These are phyloP conservation scores for Leccinum fallax DNA, from an alignment of 1,284 basidiomycete genomes.

Conservation along the genomic window DNA sequence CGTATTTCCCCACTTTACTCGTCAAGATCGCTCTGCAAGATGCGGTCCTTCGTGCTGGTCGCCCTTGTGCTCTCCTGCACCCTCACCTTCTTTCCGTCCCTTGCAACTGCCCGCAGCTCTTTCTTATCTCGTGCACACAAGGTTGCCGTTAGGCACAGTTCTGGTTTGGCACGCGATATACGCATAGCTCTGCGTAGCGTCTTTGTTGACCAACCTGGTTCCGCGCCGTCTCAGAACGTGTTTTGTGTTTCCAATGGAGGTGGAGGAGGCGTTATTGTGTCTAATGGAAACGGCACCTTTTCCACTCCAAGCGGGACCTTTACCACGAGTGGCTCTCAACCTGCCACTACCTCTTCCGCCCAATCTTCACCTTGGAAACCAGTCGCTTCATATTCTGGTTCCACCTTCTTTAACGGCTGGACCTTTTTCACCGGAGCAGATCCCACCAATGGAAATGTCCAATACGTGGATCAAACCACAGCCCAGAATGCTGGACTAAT, in stretches of 20 bases:
- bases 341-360: constrained; percentile 23
- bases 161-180: constrained; percentile 65
- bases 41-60: constrained; percentile 40
- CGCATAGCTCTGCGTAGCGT: constrained; percentile 61
- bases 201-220: constrained; percentile 39
- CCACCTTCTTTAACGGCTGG: constrained; percentile 81
- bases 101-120: constrained; percentile 21
- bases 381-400: constrained; percentile 48
- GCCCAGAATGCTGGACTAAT: constrained; percentile 55
- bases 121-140: constrained; percentile 42
- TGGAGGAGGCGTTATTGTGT: constrained; percentile 26
- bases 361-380: constrained; percentile 40
- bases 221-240: constrained; percentile 29
- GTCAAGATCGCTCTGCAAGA: constrained; percentile 10
- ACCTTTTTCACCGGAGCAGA: constrained; percentile 71
- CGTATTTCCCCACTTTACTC: constrained; percentile 3
- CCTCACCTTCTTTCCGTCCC: constrained; percentile 22
- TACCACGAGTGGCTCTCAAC: constrained; percentile 19
- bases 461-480: constrained; percentile 57
- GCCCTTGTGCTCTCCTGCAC: constrained; percentile 32
- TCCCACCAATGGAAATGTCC: constrained; percentile 76
- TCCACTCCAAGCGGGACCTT: constrained; percentile 23
- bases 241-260: constrained; percentile 34
- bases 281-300: constrained; percentile 18
- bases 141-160: constrained; percentile 51